Conservation (phyloP, 768 basidiomycete genomes). For the Mycena albidolilacea region DNA sequence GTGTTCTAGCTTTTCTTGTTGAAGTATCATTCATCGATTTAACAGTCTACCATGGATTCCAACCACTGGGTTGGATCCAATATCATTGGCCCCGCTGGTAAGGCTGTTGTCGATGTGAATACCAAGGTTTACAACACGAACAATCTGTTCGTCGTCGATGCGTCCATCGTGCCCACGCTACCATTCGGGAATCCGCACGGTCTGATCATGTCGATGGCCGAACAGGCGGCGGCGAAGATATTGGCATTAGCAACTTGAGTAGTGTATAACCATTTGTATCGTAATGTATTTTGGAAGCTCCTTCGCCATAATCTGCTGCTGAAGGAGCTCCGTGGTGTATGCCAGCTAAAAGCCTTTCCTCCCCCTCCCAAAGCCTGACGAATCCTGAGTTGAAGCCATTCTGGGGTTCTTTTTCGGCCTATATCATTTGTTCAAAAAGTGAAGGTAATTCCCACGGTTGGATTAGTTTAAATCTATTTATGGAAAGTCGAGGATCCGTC, state of each 20-base stretch:
- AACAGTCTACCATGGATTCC: constrained; percentile 48
- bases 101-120: constrained; percentile 58
- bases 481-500: too few relatives aligned
- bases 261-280: neutral
- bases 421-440: too few relatives aligned
- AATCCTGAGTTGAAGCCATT: too few relatives aligned
- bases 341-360: too few relatives aligned
- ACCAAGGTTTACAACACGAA: constrained; percentile 52
- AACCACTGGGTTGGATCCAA: constrained; percentile 61
- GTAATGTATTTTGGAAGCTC: too few relatives aligned
- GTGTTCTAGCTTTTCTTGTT: neutral
- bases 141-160: constrained; percentile 56
- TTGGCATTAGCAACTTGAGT: constrained; percentile 47
- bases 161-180: constrained; percentile 49
- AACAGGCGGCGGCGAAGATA: constrained; percentile 58
- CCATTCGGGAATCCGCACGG: constrained; percentile 57
- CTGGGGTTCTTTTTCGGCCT: too few relatives aligned
- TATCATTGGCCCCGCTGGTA: constrained; percentile 46
- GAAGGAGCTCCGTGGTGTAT: too few relatives aligned
- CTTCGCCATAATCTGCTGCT: too few relatives aligned
- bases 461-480: too few relatives aligned
- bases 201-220: constrained; percentile 55
- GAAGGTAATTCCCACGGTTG: too few relatives aligned
- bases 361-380: too few relatives aligned
- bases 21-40: neutral